Evolutionary conservation across 441 rosid species (phyloP).

Genomic region (Bruguiera hainesii): DNA sequence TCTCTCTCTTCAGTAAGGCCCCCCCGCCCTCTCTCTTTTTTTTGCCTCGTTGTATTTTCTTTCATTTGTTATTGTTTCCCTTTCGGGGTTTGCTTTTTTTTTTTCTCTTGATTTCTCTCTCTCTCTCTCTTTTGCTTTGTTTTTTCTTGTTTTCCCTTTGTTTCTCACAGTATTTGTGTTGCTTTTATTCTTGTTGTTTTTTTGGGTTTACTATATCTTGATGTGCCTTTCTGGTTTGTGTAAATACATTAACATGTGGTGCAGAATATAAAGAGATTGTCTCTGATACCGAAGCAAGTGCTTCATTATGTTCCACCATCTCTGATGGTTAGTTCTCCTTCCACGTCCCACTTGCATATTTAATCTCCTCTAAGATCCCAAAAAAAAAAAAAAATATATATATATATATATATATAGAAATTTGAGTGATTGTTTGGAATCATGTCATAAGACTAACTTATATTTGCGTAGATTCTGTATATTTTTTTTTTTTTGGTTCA

Average conservation of each 20-base stretch:
- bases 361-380: not conserved
- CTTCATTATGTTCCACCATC: constrained; percentile 47
- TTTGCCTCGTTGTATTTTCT: constrained; percentile 12
- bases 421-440: too few relatives aligned
- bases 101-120: not conserved
- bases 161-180: not conserved
- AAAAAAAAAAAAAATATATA: not conserved
- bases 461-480: not conserved
- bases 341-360: not conserved
- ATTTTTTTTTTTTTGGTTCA: not conserved
- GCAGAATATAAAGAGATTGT: constrained; percentile 33
- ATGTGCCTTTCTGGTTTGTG: constrained; percentile 21
- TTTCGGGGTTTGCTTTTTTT: not conserved
- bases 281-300: constrained; percentile 26
- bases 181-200: not conserved
- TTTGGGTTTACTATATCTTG: not conserved
- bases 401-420: too few relatives aligned
- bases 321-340: constrained; percentile 47
- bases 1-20: constrained; percentile 48
- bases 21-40: not conserved
- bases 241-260: constrained; percentile 48
- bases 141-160: not conserved
- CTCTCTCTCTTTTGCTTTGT: constrained; percentile 3
- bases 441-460: too few relatives aligned
- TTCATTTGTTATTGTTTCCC: not conserved